Conservation (phyloP, 2,329 filamentous ascomycete species). For the Penicillium griseofulvum region DNA sequence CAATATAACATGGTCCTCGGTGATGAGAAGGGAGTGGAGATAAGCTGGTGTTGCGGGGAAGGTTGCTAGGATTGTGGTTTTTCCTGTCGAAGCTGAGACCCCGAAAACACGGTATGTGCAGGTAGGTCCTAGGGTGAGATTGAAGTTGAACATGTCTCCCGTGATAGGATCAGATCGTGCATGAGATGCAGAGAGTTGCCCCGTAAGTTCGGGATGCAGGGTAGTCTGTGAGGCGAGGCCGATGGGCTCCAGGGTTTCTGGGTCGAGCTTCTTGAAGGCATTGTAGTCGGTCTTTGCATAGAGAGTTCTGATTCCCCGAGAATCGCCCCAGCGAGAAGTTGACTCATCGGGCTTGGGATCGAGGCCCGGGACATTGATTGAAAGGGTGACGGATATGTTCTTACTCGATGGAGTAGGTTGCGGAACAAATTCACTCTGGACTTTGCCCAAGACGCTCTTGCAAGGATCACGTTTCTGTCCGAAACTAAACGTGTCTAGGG, state of each 20-base stretch:
- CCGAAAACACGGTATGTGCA: slow-evolving; percentile 69
- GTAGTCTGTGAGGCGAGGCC: slow-evolving; percentile 58
- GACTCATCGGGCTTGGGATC: slow-evolving; percentile 20
- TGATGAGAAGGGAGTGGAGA: slow-evolving; percentile 79
- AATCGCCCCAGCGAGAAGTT: slow-evolving; percentile 28
- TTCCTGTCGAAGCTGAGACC: slow-evolving; percentile 60
- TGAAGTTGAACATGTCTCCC: slow-evolving; percentile 79
- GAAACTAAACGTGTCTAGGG: slow-evolving; percentile 60
- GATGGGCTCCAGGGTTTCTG: slow-evolving; percentile 69
- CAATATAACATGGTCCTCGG: slow-evolving; percentile 67
- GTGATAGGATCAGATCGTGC: slow-evolving; percentile 68
- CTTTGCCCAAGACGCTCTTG: slow-evolving; percentile 68
- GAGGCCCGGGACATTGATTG: slow-evolving; percentile 62
- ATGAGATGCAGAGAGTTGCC: slow-evolving; percentile 68
- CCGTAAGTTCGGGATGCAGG: slow-evolving; percentile 67
- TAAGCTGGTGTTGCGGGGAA: slow-evolving; percentile 63
- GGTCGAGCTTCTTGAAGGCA: slow-evolving; percentile 61
- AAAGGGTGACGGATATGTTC: slow-evolving; percentile 67
- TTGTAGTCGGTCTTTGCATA: slow-evolving; percentile 61
- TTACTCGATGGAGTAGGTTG: slow-evolving; percentile 57
- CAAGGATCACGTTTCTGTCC: slow-evolving; percentile 72
- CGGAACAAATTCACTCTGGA: slow-evolving; percentile 35
- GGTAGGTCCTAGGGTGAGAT: slow-evolving; percentile 61
- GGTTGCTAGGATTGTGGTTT: slow-evolving; percentile 68
- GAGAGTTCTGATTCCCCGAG: slow-evolving; percentile 48